These are phyloP conservation scores for Anaeramoeba flamelloides DNA, from an alignment of 78 protist genomes.

Conservation along the genomic window DNA sequence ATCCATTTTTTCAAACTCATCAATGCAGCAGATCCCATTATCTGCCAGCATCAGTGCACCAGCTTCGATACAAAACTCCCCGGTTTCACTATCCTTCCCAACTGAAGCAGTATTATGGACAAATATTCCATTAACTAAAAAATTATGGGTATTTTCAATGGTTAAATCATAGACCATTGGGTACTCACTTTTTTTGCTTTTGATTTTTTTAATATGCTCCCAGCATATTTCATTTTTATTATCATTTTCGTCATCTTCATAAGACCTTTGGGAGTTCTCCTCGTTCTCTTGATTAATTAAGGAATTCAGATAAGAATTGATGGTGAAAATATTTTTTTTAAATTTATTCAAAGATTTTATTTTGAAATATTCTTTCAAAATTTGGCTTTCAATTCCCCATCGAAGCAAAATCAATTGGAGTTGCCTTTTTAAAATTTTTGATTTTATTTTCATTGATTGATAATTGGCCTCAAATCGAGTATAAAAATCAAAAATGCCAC, in stretches of 20 bases:
- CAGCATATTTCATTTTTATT: background rate
- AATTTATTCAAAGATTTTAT: too few species aligned
- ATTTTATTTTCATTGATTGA: background rate
- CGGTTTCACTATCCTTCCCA: constrained; percentile 78
- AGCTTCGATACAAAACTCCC: constrained; percentile 93
- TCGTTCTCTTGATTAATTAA: too few species aligned
- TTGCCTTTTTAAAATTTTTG: too few species aligned
- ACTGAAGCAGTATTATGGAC: constrained; percentile 89
- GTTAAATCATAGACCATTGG: background rate
- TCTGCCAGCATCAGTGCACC: constrained; percentile 99
- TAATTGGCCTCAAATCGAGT: background rate
- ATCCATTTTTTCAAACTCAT: constrained; percentile 97
- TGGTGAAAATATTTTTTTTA: too few species aligned
- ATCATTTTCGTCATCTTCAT: too few species aligned
- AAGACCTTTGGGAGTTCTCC: too few species aligned
- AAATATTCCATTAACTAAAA: background rate
- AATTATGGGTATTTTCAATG: background rate
- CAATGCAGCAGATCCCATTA: constrained; percentile 96
- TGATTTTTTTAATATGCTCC: background rate
- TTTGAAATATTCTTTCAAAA: too few species aligned
- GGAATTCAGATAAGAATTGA: too few species aligned
- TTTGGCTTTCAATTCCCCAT: too few species aligned
- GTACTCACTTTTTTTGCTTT: background rate
- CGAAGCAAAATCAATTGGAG: too few species aligned
- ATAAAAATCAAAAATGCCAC: background rate